phyloP scores from a whole-genome alignment of 2,329 filamentous ascomycete species.

The Diaporthe helianthi region DNA sequence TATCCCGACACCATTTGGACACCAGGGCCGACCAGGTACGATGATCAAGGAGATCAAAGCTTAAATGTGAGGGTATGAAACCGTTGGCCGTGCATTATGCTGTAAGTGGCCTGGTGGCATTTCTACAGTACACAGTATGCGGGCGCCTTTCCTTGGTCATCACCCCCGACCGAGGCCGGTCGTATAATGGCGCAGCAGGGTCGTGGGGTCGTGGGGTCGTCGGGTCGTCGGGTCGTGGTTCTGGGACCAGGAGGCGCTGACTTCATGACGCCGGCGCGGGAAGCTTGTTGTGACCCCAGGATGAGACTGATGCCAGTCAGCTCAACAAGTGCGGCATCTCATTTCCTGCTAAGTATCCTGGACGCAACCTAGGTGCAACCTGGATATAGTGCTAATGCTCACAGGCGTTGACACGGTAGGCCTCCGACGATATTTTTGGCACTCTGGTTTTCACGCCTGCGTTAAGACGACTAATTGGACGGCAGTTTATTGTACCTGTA shows the following conservation, averaged over 20 bases:
- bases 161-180: slow-evolving; percentile 2
- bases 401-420: background rate
- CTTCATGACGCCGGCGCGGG: background rate
- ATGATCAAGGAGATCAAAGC: slow-evolving; percentile 29
- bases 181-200: slow-evolving; percentile 26
- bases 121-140: no score
- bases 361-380: background rate
- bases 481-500: background rate
- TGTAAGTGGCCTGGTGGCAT: slow-evolving; percentile 14
- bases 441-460: background rate
- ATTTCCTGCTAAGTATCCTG: slow-evolving; percentile 11
- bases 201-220: slow-evolving; percentile 29
- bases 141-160: slow-evolving; percentile 14
- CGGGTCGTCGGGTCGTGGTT: slow-evolving; percentile 14
- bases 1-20: background rate
- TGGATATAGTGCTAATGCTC: slow-evolving; percentile 6
- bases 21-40: slow-evolving; percentile 19
- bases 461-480: background rate
- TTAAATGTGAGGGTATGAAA: slow-evolving; percentile 31
- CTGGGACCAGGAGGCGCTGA: slow-evolving; percentile 21
- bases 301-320: slow-evolving; percentile 23
- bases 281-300: background rate
- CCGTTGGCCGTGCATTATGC: background rate
- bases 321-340: background rate
- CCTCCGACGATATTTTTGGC: background rate